phyloP scores from a whole-genome alignment of 1,284 basidiomycete species.

The Phenoliferia sp. region DNA sequence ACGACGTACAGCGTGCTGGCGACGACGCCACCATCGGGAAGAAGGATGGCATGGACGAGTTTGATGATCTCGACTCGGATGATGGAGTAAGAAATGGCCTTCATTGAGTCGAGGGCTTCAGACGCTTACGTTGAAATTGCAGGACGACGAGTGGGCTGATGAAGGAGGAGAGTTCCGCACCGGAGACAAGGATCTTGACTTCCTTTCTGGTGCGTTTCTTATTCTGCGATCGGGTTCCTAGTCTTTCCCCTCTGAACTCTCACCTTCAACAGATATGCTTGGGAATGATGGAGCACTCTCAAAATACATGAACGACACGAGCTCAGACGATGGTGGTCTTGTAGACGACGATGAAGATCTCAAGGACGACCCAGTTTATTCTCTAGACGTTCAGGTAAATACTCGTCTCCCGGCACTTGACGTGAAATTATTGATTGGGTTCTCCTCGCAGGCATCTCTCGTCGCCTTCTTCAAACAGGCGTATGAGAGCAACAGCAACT shows the following conservation, averaged over 20 bases:
- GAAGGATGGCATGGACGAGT: conserved; percentile 49
- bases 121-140: neutral
- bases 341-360: conserved; percentile 70
- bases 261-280: conserved; percentile 38
- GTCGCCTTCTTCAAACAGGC: conserved; percentile 64
- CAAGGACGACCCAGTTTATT: conserved; percentile 75
- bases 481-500: conserved; percentile 58
- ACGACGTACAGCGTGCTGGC: conserved; percentile 71
- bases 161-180: conserved; percentile 54
- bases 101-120: neutral
- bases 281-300: conserved; percentile 61
- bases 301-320: conserved; percentile 52
- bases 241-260: conserved; percentile 51
- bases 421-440: conserved; percentile 9
- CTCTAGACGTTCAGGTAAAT: conserved; percentile 75
- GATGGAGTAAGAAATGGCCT: conserved; percentile 62
- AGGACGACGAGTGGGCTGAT: conserved; percentile 86
- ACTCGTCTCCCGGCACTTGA: neutral
- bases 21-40: conserved; percentile 46
- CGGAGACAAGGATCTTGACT: conserved; percentile 28
- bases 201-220: conserved; percentile 19
- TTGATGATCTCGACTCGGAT: conserved; percentile 53
- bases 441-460: conserved; percentile 56
- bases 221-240: neutral
- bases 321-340: conserved; percentile 60